Evolutionary conservation across 441 rosid species (phyloP).

Genomic region (Erodium chrysanthum): DNA sequence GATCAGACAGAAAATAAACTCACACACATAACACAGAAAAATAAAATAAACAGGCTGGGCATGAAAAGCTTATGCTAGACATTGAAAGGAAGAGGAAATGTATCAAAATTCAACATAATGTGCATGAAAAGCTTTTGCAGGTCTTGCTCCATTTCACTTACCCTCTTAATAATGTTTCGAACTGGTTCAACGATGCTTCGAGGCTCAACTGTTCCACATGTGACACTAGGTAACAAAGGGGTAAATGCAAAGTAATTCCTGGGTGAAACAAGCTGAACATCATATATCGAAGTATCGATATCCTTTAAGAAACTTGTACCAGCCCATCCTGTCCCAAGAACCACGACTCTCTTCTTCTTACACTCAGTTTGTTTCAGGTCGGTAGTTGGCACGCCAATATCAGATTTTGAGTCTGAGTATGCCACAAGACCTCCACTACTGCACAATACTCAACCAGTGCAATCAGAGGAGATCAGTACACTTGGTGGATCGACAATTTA

Average conservation of each 20-base stretch:
- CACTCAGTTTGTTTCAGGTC: slow-evolving; percentile 30
- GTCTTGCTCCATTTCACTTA: slow-evolving; percentile 18
- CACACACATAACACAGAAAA: background rate
- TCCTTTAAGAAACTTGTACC: slow-evolving; percentile 81
- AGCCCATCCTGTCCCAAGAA: slow-evolving; percentile 97
- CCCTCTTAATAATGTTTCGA: slow-evolving; percentile 82
- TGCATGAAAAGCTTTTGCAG: background rate
- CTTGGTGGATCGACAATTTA: background rate
- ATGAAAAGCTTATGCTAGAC: no score
- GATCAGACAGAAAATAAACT: slow-evolving; percentile 1
- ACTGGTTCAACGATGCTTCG: slow-evolving; percentile 76
- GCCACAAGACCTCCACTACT: slow-evolving; percentile 87
- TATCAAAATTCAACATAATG: background rate
- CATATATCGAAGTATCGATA: slow-evolving; percentile 48
- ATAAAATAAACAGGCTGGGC: background rate
- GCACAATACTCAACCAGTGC: slow-evolving; percentile 13
- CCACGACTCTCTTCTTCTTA: slow-evolving; percentile 74
- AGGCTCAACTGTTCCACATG: slow-evolving; percentile 89
- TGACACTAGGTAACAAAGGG: slow-evolving; percentile 85
- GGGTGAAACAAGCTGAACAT: slow-evolving; percentile 83
- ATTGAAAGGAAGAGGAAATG: background rate
- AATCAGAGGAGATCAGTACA: background rate
- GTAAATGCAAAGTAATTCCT: slow-evolving; percentile 95
- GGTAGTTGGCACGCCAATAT: slow-evolving; percentile 22
- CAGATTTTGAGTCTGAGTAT: slow-evolving; percentile 53